Base-by-base conservation (phyloP, 192 early-diverging fungal species). In the Podila horticola region DNA sequence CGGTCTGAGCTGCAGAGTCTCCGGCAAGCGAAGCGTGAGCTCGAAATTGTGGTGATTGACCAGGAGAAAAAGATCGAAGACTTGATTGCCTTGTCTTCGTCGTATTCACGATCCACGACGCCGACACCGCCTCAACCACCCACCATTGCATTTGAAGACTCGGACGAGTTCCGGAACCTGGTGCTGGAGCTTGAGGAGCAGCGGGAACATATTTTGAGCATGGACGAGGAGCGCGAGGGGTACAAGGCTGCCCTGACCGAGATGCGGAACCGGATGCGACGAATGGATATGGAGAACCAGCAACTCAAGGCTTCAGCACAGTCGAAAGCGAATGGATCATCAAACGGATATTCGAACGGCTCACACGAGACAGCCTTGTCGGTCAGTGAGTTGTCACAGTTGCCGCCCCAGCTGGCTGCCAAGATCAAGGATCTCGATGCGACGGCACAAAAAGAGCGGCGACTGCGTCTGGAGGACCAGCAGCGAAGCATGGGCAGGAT, bases 1-100 rank as follows among this genome's bases (percentile, higher is more conserved):
- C 75, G 83, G 9, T 72, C 69, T 1, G 88, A 89, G 58, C 72
- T 86, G 1, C 83, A 83, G 51, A 79, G 72, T 19, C 70, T 86
- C 4, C 30, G 73, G 41, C 79, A 83, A 68, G 74, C 73, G 20
- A 89, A 84, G 24, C 76, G 86, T 4, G 87, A 89, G 55, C 79
- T 91, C 15, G 88, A 91, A 57, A 85, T 89, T 62, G 82, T 89
- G 4, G 74, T 84, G 22, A 65, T 64, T 29, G 86, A 88, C 28
- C 82, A 84, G 38, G 83, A 84, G 58, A 79, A 84, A 34, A 82
- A 85, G 62, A 49, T 85, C n/a, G 87, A 88, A 26, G 71, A 84
- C 28, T 58, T 68, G 59, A 55, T 55, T 55, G 52, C 52, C 22
- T 11, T 55, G 52, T 55, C 52, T n/a, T 55, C 52, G 52, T 55